phyloP scores from a whole-genome alignment of 73 alveolate species.

The Loxodes magnus region DNA sequence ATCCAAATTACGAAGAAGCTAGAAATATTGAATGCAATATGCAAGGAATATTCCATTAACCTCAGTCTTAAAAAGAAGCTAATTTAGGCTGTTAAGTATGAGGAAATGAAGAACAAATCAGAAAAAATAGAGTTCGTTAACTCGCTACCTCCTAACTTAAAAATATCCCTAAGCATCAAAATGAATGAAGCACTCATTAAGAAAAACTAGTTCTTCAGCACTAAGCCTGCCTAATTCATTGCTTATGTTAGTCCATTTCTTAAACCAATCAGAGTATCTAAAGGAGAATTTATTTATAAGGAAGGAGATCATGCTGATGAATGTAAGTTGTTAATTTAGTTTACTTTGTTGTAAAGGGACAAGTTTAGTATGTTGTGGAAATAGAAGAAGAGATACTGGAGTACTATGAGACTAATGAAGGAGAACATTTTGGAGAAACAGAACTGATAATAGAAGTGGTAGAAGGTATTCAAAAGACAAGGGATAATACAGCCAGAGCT shows the following conservation, averaged over 20 bases:
- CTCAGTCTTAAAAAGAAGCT: slow-evolving; percentile 6
- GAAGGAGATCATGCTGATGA: slow-evolving; percentile 53
- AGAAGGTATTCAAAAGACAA: too few species aligned
- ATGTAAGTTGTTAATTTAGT: too few species aligned
- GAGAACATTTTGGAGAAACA: too few species aligned
- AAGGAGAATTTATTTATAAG: slow-evolving; percentile 31
- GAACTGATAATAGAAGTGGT: too few species aligned
- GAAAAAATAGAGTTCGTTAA: slow-evolving; percentile 52
- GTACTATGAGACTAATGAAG: too few species aligned
- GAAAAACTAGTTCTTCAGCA: slow-evolving; percentile 29
- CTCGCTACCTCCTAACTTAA: slow-evolving; percentile 47
- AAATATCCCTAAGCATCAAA: slow-evolving; percentile 31
- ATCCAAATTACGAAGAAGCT: slow-evolving; percentile 1
- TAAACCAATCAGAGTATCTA: slow-evolving; percentile 40
- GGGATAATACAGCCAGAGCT: too few species aligned
- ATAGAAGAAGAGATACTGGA: slow-evolving; percentile 7
- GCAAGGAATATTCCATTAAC: slow-evolving; percentile 7
- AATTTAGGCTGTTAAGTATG: slow-evolving; percentile 9
- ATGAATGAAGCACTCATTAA: slow-evolving; percentile 36
- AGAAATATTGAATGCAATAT: not conserved
- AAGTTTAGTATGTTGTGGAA: slow-evolving; percentile 14
- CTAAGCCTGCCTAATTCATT: slow-evolving; percentile 38
- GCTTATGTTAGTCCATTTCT: slow-evolving; percentile 49
- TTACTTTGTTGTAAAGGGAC: slow-evolving; percentile 69
- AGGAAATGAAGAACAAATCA: slow-evolving; percentile 12